Conservation (phyloP, 768 basidiomycete genomes). For the Leucogyrophana mollusca region DNA sequence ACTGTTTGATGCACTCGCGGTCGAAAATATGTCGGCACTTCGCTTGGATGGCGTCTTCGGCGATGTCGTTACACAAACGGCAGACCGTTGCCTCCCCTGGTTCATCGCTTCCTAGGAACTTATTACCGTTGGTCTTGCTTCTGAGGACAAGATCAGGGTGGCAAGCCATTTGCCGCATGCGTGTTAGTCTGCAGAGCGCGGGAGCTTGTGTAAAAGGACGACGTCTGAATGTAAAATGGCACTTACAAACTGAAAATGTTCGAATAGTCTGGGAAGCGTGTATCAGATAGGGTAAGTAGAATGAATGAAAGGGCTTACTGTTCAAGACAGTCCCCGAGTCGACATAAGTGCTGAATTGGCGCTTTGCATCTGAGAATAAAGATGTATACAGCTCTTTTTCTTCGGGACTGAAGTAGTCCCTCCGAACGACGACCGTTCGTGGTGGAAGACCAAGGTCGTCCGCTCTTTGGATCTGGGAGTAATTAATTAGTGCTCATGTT, state of each 20-base stretch:
- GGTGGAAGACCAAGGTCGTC: slow-evolving; percentile 97
- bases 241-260: slow-evolving; percentile 82
- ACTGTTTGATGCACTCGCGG: slow-evolving; percentile 93
- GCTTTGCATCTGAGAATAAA: slow-evolving; percentile 88
- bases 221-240: slow-evolving; percentile 1
- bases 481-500: too few species aligned
- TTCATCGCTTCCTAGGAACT: slow-evolving; percentile 55
- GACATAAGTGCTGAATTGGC: slow-evolving; percentile 89
- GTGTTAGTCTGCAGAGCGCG: slow-evolving; percentile 64
- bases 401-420: slow-evolving; percentile 93
- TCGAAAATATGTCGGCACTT: slow-evolving; percentile 95
- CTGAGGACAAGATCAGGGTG: slow-evolving; percentile 92
- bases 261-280: slow-evolving; percentile 69
- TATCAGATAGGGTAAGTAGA: slow-evolving; percentile 11
- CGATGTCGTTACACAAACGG: slow-evolving; percentile 93
- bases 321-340: slow-evolving; percentile 89
- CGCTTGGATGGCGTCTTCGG: slow-evolving; percentile 94
- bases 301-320: slow-evolving; percentile 52
- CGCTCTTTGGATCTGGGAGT: slow-evolving; percentile 77
- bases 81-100: slow-evolving; percentile 81
- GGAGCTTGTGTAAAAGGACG: slow-evolving; percentile 3
- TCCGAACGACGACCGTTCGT: slow-evolving; percentile 81
- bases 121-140: slow-evolving; percentile 73
- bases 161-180: slow-evolving; percentile 95
- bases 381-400: slow-evolving; percentile 95